These are phyloP conservation scores for Pseudopyrenochaeta lycopersici DNA, from an alignment of 2,329 filamentous ascomycete species.

Conservation along the genomic window DNA sequence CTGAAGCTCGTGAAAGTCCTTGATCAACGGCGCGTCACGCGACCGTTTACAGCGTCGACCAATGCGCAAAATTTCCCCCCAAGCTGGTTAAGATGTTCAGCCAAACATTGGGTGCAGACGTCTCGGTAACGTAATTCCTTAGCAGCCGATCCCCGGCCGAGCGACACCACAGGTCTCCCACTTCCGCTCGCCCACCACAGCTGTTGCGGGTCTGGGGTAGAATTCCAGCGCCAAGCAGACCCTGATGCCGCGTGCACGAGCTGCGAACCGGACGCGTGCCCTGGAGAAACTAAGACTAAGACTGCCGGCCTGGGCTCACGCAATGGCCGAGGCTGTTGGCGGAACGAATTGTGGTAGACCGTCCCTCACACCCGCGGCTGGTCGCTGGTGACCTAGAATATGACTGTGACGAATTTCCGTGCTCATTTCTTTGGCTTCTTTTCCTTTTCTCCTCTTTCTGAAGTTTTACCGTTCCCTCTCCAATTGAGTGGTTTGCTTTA, in stretches of 20 bases:
- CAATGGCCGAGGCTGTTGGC: conserved; percentile 47
- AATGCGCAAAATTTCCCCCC: not conserved
- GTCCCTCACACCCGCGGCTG: conserved; percentile 46
- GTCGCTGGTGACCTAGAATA: conserved; percentile 16
- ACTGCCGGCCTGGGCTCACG: conserved; percentile 33
- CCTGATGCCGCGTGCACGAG: conserved; percentile 15
- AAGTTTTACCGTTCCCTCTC: not conserved
- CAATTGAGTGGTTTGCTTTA: conserved; percentile 11
- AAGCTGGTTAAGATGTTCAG: conserved; percentile 2
- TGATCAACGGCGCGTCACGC: conserved; percentile 1
- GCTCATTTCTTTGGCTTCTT: conserved; percentile 10
- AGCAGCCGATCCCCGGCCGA: conserved; percentile 42
- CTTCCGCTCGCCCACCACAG: conserved; percentile 47
- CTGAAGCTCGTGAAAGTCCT: conserved; percentile 24
- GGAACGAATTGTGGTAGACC: conserved; percentile 28
- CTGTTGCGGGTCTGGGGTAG: conserved; percentile 39
- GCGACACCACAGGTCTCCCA: conserved; percentile 27
- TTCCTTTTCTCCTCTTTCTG: conserved; percentile 7
- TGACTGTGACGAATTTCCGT: conserved; percentile 36
- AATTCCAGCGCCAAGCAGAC: conserved; percentile 24
- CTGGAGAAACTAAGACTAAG: conserved; percentile 11
- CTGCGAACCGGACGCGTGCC: conserved; percentile 23
- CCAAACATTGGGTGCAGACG: not conserved
- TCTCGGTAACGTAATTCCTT: conserved; percentile 21
- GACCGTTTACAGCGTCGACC: not conserved